Base-by-base conservation (phyloP, 352 stramenopile genomes). In the Globisporangium carolinianum region DNA sequence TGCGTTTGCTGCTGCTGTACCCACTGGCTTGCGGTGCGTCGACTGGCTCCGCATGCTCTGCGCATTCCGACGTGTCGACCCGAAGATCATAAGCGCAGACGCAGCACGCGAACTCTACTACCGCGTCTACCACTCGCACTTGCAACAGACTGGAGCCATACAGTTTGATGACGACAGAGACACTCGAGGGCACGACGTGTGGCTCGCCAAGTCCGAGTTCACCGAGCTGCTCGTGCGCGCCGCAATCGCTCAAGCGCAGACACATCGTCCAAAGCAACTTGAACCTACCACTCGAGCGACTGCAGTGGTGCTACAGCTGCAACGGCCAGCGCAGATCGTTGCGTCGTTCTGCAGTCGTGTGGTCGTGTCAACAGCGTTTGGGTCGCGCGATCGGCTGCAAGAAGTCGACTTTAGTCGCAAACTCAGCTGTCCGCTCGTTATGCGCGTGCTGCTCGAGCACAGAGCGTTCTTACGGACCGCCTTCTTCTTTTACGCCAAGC, bases 401-500 rank as follows among this genome's bases (percentile, higher is more conserved):
- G 60, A 75, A 37, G 58, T 63, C 1, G 63, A 80, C 39, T 86
- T 87, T 47, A 50, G 67, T 6, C 55, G 66, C 10, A 82, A 73
- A 57, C 57, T 83, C 15, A 68, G 61, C 42, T 79, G 66, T 36
- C 75, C 75, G 9, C 59, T 85, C 6, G 70, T 86, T 0, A 53
- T 56, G 7, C 65, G 67, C 10, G 68, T 69, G 24, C 57, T 88
- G 3, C 67, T 88, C 1, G 75, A 88, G 46, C 74, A 86, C 36
- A 75, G 78, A 0, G 59, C 73, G 8, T 88, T 88, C 51, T 46
- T 88, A 6, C 72, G 78, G 6, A 54, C 56, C 0, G 51, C 86
- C 3, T 86, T 88, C 46, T 85, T 82, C 55, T 72, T 66, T 15
- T 88, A 78, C 37, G 71, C 75, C 3, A 80, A 83, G 32, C 73